Conservation (phyloP, 306 rosid genomes). For the Dalbergia cultrata region DNA sequence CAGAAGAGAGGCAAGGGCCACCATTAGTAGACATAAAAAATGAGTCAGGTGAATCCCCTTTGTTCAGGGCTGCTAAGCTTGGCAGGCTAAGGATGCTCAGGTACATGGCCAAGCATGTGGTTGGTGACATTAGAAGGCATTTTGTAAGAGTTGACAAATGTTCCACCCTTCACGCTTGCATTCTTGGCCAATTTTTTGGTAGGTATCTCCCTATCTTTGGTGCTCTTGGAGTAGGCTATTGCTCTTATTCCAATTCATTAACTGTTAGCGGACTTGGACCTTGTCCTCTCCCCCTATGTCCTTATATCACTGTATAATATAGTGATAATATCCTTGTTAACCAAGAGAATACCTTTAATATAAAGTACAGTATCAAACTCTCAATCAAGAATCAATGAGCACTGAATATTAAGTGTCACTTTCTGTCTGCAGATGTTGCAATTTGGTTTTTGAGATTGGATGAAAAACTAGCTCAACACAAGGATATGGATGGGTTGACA, state of each 20-base stretch:
- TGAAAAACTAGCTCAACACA: slow-evolving; percentile 13
- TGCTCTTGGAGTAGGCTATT: too few relatives aligned
- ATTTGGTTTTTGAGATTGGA: slow-evolving; percentile 27
- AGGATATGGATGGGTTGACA: slow-evolving; percentile 24
- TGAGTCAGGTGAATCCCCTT: slow-evolving; percentile 35
- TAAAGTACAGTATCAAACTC: too few relatives aligned
- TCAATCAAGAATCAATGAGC: neutral
- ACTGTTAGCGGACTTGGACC: too few relatives aligned
- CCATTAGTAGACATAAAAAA: neutral
- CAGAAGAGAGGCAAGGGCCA: neutral
- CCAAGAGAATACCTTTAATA: too few relatives aligned
- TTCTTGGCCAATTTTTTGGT: slow-evolving; percentile 35
- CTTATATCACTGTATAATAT: too few relatives aligned
- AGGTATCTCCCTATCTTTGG: neutral
- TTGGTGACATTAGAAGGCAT: neutral
- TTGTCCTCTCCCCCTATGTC: too few relatives aligned
- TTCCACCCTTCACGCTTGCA: slow-evolving; percentile 35
- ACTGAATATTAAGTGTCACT: neutral
- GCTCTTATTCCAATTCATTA: too few relatives aligned
- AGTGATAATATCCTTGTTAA: too few relatives aligned
- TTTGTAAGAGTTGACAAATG: neutral
- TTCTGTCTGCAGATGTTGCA: slow-evolving; percentile 31
- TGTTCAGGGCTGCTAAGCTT: slow-evolving; percentile 33
- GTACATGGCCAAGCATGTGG: neutral
- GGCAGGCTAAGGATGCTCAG: slow-evolving; percentile 35